Evolutionary conservation across 306 rosid species (phyloP).

Genomic region (Glycyrrhiza uralensis): DNA sequence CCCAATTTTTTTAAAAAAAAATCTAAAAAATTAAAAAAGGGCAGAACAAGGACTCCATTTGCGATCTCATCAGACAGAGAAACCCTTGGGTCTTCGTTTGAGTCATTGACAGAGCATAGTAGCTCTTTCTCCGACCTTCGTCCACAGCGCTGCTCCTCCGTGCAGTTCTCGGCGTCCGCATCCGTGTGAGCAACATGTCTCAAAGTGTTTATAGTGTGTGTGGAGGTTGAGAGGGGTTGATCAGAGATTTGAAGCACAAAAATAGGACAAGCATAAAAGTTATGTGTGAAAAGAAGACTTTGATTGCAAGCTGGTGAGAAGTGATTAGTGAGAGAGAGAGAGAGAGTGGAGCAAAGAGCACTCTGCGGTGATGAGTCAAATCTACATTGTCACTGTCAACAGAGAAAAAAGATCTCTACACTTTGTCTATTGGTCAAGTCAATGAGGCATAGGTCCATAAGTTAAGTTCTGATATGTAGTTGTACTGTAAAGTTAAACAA

Average conservation of each 20-base stretch:
- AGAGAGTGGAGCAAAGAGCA: conserved; percentile 1
- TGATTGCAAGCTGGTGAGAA: not conserved
- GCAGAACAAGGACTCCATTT: no score
- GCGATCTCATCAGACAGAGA: no score
- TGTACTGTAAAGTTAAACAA: no score
- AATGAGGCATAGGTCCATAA: no score
- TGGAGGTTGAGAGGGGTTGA: not conserved
- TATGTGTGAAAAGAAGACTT: conserved; percentile 36
- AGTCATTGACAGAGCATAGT: no score
- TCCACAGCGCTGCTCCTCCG: no score
- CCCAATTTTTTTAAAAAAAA: no score
- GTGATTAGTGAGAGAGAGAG: conserved; percentile 26
- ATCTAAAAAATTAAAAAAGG: no score
- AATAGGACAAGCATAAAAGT: not conserved
- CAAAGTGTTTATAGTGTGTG: not conserved
- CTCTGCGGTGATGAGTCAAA: not conserved
- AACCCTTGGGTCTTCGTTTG: no score
- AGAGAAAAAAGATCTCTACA: not conserved
- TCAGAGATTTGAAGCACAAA: conserved; percentile 1
- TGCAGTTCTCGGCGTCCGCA: no score
- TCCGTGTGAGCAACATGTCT: no score
- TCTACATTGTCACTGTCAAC: not conserved
- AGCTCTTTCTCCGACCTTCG: no score
- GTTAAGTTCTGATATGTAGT: not conserved
- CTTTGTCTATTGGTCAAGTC: not conserved